Percentiles rank a stretch among this genome's conserved stretches.
Conservation (phyloP, 495 filamentous ascomycete genomes). For the Penicillium longicatenatum region DNA sequence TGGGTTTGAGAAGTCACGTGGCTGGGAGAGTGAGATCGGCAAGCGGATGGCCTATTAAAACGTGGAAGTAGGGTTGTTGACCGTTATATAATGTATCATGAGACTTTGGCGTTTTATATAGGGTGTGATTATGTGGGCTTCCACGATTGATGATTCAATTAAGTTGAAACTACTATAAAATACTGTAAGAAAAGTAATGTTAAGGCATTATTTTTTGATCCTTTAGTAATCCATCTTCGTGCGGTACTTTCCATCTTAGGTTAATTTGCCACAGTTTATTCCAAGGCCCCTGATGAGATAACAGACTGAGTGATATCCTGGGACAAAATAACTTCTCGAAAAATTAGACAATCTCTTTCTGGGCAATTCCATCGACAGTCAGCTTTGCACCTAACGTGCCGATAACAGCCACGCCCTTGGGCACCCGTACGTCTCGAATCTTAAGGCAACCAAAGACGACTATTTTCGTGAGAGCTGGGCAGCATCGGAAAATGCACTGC, state of each 20-base stretch:
- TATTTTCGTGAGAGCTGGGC: constrained; percentile 69
- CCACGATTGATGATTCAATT: background rate
- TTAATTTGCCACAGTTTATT: background rate
- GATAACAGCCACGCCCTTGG: constrained; percentile 72
- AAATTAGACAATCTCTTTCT: constrained; percentile 20
- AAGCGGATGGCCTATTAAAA: constrained; percentile 62
- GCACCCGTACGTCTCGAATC: constrained; percentile 67
- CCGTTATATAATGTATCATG: constrained; percentile 1
- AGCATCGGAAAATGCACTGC: constrained; percentile 70
- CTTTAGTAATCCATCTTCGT: background rate
- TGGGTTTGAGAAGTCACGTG: constrained; percentile 84
- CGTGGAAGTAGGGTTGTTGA: background rate
- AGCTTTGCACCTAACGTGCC: constrained; percentile 49
- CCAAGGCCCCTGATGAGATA: too few species aligned
- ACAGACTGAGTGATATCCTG: too few species aligned
- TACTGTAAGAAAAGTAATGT: background rate
- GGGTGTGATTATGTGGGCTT: background rate
- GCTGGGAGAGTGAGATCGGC: constrained; percentile 92
- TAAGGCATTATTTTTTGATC: background rate
- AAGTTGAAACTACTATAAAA: background rate
- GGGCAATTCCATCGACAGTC: constrained; percentile 51
- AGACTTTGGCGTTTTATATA: constrained; percentile 1
- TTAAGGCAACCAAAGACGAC: constrained; percentile 86
- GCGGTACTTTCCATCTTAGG: background rate
- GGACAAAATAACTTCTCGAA: background rate